Percentiles rank a stretch among this genome's conserved stretches.
Conservation (phyloP, 192 early-diverging fungal species). For the Umbelopsis sp. region DNA sequence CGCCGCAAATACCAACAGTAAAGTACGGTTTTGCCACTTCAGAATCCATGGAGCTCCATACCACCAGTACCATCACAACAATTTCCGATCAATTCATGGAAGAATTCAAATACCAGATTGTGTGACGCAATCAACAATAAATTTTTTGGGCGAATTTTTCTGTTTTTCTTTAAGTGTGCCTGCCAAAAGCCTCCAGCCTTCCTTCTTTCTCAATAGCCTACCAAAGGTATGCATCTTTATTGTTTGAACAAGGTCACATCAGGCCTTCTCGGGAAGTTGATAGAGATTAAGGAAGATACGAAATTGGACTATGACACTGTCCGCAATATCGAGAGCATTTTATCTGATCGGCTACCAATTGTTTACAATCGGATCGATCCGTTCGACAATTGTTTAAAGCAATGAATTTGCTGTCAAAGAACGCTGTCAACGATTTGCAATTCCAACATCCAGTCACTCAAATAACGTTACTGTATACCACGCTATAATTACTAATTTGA, state of each 20-base stretch:
- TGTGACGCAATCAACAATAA: conserved; percentile 15
- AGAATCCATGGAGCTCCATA: not conserved
- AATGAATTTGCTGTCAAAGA: too few species aligned
- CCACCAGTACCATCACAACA: not conserved
- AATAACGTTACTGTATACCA: too few species aligned
- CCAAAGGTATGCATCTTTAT: conserved; percentile 7
- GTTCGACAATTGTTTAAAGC: too few species aligned
- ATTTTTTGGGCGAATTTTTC: conserved; percentile 21
- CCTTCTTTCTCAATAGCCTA: conserved; percentile 23
- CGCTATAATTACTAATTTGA: not conserved
- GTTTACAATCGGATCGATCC: too few species aligned
- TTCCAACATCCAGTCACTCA: too few species aligned
- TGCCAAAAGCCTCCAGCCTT: not conserved
- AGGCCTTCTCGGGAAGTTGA: not conserved
- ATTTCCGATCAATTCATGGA: not conserved
- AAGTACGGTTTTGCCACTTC: not conserved
- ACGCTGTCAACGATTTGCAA: too few species aligned
- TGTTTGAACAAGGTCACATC: not conserved
- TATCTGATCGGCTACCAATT: too few species aligned
- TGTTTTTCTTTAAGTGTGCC: conserved; percentile 16
- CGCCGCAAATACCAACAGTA: not conserved
- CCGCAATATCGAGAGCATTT: too few species aligned
- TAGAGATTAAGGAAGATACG: too few species aligned
- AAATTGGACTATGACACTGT: too few species aligned
- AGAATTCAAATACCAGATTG: not conserved